Evolutionary conservation across 116 monocot species (phyloP), one percentile per base, ranked within the genome.

Genomic region (Cymodocea nodosa): DNA sequence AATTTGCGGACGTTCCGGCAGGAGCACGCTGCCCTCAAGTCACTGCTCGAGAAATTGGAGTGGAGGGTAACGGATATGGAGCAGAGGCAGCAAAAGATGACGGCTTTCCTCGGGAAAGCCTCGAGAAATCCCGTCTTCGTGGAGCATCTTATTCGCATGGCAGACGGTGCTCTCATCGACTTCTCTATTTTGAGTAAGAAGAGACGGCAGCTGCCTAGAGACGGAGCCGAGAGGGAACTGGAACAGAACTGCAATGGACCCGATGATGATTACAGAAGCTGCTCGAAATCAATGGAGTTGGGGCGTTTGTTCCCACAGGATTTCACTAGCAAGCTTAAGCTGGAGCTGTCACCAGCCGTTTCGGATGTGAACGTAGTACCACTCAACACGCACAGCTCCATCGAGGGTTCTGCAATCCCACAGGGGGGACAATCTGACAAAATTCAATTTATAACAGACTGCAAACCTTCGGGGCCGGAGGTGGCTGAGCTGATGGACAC

Each of bases 51-150:
- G 2, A 79, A 84, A 50, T 68, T 95, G 37, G 83, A 85, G 23
- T 53, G 56, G 12, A 72, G 83, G 40, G 65, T 95, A 20, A 68
- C 67, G 20, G 76, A 76, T 48, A 95, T 95, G 89, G 90, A 95
- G 76, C 79, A 81, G 71, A 67, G 94, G 69, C 94, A 95, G 83
- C 44, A 60, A 18, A 87, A 76, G 55, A 81, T 94, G 87, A 15
- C 86, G n/a, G 53, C 64, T 52, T 89, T 94, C 57, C 57, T 94
- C 35, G 70, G 67, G 14, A 72, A 70, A 18, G 90, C 87, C 40
- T 36, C 75, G 18, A 62, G 71, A 15, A 87, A 83, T 55, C 83
- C 87, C 25, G 59, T 22, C 16, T 87, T 94, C 11, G 73, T 89
- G 35, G 75, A 89, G 18, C 80, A 73, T 63, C 79, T 94, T 16